Base-by-base conservation (phyloP, 208 protist genomes). In the Trypanosoma congolense region DNA sequence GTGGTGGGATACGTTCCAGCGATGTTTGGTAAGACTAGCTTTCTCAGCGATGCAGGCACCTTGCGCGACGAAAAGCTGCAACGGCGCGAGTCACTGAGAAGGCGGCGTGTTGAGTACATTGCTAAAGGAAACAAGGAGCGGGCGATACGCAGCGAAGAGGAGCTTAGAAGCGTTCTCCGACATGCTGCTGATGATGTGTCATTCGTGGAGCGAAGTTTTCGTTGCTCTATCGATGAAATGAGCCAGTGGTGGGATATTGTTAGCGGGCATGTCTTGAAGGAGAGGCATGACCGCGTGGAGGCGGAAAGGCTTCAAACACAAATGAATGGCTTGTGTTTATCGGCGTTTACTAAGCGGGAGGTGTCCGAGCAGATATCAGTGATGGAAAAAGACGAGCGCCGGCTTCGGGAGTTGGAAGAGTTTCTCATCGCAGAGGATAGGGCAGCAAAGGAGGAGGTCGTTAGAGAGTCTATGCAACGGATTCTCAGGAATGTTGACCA, bases 241-340 rank as follows among this genome's bases (percentile, higher is more conserved):
- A 69, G 75, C 16, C 54, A 36, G 31, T 94, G 83, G 78, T 89
- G 87, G 81, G 69, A 83, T 18, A 24, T 76, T 10, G 66, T 94
- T 49, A 90, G 81, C 54, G 71, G 81, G 31, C 75, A 84, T 56
- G 56, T 77, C 26, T 61, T 87, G 18, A 73, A 81, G 26, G 81
- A 79, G 19, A 70, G 77, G 38, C 64, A 80, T 16, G 55, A 77
- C 54, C 71, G 70, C 16, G 79, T 81, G 52, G 51, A 61, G 24
- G 83, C 83, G 0, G 56, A 63, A 41, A 33, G 42, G 14, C 46
- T 80, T 36, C 70, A 77, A 46, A 30, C 45, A 8, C 5, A 56
- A n/a, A 61, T 80, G 38, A 67, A 73, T 12, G 65, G n/a, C 10
- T 69, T 68, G 36, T 83, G 80, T 35, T 70, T 91, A 6, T 54